Base-by-base conservation (phyloP, 2,329 filamentous ascomycete species). In the Alternaria incomplexa region DNA sequence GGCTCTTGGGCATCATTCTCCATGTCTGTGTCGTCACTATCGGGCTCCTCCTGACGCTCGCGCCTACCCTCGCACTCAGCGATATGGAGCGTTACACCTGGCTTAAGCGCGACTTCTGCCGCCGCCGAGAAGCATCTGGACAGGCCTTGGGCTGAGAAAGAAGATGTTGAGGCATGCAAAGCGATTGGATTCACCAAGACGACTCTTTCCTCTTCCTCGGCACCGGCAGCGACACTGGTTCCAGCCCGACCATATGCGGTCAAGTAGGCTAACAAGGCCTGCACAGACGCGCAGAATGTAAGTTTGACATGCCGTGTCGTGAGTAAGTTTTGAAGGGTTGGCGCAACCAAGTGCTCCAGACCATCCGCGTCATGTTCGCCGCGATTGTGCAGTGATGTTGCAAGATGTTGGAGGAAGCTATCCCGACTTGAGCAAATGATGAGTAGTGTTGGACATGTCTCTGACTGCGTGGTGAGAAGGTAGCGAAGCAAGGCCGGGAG, bases 231-330 rank as follows among this genome's bases (percentile, higher is more conserved):
- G 30, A 63, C 48, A 51, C 46, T 61, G 48, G 65, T 51, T 30
- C 36, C 64, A 54, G 62, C 45, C 22, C 60, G 65, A 46, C 64
- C 68, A 52, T 63, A 66, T 55, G 87, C 84, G 45, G 90, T 84
- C 17, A 97, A 84, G 72, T 90, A 92, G 36, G 92, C 92, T 57
- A 93, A 90, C 7, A 97, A 86, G 77, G 92, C 89, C 22, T 91
- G 89, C 57, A 96, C 85, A 3, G 91, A 93, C 0, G 92, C 89
- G 58, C 89, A 87, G 80, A 96, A 97, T 36, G 88, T 82, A 9
- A 94, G 79, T 58, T 87, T 88, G 65, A 96, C 86, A 71, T 90
- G 88, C 28, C 88, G 87, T 8, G 92, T 90, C 4, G 87, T 85
- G 50, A 90, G 87, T 26, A 94, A 83, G 65, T 92, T 86, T 58